These are phyloP conservation scores for Sanghuangporus sanghuang DNA, from an alignment of 1,284 basidiomycete species.

Conservation along the genomic window DNA sequence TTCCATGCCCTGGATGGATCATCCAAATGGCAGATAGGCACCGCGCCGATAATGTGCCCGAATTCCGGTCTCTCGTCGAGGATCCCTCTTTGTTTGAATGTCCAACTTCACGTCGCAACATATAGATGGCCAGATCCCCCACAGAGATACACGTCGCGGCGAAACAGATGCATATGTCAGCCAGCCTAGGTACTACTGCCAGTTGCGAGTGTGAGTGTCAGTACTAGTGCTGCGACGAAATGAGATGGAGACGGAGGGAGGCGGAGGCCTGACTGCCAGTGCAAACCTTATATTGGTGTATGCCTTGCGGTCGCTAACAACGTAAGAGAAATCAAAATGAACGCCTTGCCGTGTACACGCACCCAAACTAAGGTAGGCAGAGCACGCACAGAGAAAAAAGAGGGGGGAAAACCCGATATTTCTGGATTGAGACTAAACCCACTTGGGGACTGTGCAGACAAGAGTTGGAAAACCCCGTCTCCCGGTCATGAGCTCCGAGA, in stretches of 20 bases:
- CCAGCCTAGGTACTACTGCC: no score
- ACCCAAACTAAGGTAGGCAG: neutral
- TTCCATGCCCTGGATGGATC: neutral
- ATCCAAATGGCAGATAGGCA: neutral
- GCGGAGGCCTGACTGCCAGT: neutral
- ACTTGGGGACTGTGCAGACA: neutral
- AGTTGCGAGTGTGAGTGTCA: no score
- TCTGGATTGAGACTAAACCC: neutral
- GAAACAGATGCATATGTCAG: neutral
- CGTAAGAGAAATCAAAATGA: neutral
- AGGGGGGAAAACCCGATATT: neutral
- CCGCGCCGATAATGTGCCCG: neutral
- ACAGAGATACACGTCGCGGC: neutral
- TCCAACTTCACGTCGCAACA: neutral
- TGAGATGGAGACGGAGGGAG: neutral
- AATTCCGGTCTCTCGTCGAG: neutral
- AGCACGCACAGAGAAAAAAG: neutral
- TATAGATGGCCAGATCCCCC: neutral
- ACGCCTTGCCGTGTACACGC: neutral
- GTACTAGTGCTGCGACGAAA: neutral
- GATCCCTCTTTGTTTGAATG: neutral
- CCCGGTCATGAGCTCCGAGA: neutral
- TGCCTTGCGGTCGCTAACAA: neutral
- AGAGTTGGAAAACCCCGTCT: no score
- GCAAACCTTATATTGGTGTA: neutral